phyloP scores from a whole-genome alignment of 2,329 filamentous ascomycete species.

The Ascochyta pisi region DNA sequence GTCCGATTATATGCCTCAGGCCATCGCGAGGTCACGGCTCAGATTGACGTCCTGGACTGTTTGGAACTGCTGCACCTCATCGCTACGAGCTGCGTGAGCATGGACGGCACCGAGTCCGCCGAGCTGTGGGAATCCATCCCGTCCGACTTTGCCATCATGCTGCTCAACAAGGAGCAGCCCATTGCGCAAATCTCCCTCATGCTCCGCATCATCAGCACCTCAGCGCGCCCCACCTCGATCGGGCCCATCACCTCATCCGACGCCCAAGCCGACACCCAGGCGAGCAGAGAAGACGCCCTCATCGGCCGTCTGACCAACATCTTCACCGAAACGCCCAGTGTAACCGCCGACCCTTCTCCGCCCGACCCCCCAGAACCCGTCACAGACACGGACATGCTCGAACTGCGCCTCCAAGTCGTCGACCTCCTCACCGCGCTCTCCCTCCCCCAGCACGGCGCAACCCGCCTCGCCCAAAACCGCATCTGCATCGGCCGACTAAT shows the following conservation, averaged over 20 bases:
- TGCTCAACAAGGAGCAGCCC: constrained; percentile 72
- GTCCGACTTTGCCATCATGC: constrained; percentile 69
- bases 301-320: constrained; percentile 70
- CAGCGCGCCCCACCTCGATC: constrained; percentile 67
- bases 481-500: constrained; percentile 77
- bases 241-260: constrained; percentile 66
- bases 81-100: constrained; percentile 64
- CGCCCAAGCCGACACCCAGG: constrained; percentile 43
- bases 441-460: constrained; percentile 64
- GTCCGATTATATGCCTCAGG: constrained; percentile 45
- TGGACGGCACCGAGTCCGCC: constrained; percentile 49
- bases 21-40: constrained; percentile 57
- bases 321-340: constrained; percentile 62
- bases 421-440: constrained; percentile 64
- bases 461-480: constrained; percentile 71
- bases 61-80: constrained; percentile 71
- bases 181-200: constrained; percentile 68
- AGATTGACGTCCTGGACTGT: constrained; percentile 69
- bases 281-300: constrained; percentile 54
- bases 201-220: constrained; percentile 71
- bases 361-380: neutral
- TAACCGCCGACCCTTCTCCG: constrained; percentile 18
- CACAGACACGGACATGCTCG: constrained; percentile 50
- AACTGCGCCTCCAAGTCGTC: constrained; percentile 55
- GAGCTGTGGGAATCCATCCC: constrained; percentile 73